These are phyloP conservation scores for Puccinia polysora DNA, from an alignment of 1,284 basidiomycete species.

Conservation along the genomic window DNA sequence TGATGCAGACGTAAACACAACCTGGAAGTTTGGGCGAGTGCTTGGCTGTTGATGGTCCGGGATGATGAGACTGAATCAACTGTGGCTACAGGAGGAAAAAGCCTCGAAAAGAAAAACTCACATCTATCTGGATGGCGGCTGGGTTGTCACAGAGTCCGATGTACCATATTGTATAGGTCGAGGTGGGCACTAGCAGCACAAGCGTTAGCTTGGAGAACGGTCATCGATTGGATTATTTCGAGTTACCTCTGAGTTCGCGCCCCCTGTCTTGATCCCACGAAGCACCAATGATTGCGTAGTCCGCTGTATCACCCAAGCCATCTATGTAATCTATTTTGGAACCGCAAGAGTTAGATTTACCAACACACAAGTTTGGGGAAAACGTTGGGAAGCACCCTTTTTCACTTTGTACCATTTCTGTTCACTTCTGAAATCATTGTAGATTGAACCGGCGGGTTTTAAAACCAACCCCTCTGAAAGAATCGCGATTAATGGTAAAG, in stretches of 20 bases:
- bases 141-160: constrained; percentile 59
- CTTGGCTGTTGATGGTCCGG: neutral
- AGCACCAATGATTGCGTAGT: constrained; percentile 70
- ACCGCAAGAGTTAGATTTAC: constrained; percentile 46
- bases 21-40: constrained; percentile 5
- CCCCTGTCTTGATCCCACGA: constrained; percentile 73
- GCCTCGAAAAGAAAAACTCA: constrained; percentile 51
- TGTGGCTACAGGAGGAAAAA: constrained; percentile 69
- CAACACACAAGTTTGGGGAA: neutral
- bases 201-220: neutral
- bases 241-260: constrained; percentile 65
- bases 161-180: constrained; percentile 71
- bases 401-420: constrained; percentile 72
- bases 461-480: constrained; percentile 64
- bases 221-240: neutral
- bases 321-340: constrained; percentile 75
- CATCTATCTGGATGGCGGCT: constrained; percentile 21
- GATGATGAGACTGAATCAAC: neutral
- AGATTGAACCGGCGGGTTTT: constrained; percentile 65
- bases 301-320: constrained; percentile 72
- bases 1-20: constrained; percentile 7
- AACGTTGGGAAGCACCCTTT: constrained; percentile 44
- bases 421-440: constrained; percentile 60
- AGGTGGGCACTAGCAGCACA: constrained; percentile 62
- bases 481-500: neutral